Evolutionary conservation across 345 rosid genomes (phyloP), one percentile per base, ranked within the genome.

Genomic region (Populus deltoides): DNA sequence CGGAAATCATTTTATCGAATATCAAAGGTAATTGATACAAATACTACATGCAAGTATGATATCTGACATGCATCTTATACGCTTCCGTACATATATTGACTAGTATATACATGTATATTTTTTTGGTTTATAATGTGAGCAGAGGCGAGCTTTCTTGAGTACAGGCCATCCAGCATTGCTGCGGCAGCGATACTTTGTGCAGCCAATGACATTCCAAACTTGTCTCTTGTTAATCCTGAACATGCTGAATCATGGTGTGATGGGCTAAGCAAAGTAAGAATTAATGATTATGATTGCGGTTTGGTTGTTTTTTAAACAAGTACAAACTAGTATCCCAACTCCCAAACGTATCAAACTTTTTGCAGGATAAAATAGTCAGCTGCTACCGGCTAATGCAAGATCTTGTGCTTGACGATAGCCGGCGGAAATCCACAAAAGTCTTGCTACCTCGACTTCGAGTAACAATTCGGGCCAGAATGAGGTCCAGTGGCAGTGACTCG

Each of bases 191-290:
- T 93, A 75, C 92, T 96, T 2, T 93, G 90, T 49, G 98, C 93
- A 33, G 97, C 97, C 47, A 86, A 85, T 68, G 97, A 89, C 77
- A 87, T 93, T 36, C 99, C 98, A 72, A 89, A 86, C 71, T 78
- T 93, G 84, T 83, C 98, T 7, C 90, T 91, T 57, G 79, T 73
- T 75, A 86, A 84, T 80, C 93, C 91, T 1, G 97, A 92, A 59
- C 85, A 82, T 63, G 97, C 94, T 29, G 97, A 96, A 86, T 86
- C 93, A n/a, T 96, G 98, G 99, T 96, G 98, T 78, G 90, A 89
- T 39, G 99, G 99, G 73, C 85, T 96, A 77, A 87, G 92, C 90
- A 93, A 93, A 82, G 99, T 95, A 91, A 80, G 88, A 47, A 29
- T 18, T 51, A 47, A n/a, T 70, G 75, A 20, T 70, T 59, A 11